Percentiles rank a stretch among this genome's conserved stretches.
phyloP scores from a whole-genome alignment of 2,329 filamentous ascomycete species.

The Penicillium sp. region DNA sequence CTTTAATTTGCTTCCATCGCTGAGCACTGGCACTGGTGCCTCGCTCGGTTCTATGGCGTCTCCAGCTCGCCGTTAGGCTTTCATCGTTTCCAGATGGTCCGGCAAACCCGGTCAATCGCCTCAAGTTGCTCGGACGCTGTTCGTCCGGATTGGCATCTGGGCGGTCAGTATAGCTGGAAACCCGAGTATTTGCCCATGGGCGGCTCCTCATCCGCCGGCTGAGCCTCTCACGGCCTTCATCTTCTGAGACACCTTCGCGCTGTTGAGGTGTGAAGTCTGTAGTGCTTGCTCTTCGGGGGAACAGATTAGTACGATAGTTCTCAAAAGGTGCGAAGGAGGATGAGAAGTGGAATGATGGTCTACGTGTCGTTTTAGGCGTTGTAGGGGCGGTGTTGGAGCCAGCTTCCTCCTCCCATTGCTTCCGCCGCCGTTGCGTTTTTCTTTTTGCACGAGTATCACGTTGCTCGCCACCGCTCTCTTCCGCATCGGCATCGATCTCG shows the following conservation, averaged over 20 bases:
- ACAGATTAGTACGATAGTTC: constrained; percentile 47
- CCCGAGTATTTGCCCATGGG: constrained; percentile 53
- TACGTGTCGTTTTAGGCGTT: constrained; percentile 54
- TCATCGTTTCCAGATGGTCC: constrained; percentile 59
- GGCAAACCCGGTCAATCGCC: constrained; percentile 62
- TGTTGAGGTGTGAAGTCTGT: constrained; percentile 56
- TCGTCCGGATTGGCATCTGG: constrained; percentile 54
- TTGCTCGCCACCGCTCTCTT: constrained; percentile 82
- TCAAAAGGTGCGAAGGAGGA: constrained; percentile 50
- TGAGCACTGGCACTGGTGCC: constrained; percentile 70
- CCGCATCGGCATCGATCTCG: constrained; percentile 74
- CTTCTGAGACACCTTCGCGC: constrained; percentile 68
- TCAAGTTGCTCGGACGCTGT: constrained; percentile 61
- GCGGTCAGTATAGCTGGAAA: constrained; percentile 48
- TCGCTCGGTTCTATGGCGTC: constrained; percentile 56
- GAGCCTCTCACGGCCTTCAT: constrained; percentile 66
- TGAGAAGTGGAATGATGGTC: constrained; percentile 40
- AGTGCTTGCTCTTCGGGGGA: constrained; percentile 65
- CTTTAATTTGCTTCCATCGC: constrained; percentile 91
- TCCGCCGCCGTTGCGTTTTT: constrained; percentile 55
- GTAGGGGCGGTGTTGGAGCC: constrained; percentile 64
- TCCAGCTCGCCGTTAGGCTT: constrained; percentile 58
- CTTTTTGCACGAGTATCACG: constrained; percentile 55
- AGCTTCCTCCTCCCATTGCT: constrained; percentile 51
- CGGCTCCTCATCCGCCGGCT: constrained; percentile 57